phyloP scores from a whole-genome alignment of 202 grass and related monocot genomes.

The Setaria italica region DNA sequence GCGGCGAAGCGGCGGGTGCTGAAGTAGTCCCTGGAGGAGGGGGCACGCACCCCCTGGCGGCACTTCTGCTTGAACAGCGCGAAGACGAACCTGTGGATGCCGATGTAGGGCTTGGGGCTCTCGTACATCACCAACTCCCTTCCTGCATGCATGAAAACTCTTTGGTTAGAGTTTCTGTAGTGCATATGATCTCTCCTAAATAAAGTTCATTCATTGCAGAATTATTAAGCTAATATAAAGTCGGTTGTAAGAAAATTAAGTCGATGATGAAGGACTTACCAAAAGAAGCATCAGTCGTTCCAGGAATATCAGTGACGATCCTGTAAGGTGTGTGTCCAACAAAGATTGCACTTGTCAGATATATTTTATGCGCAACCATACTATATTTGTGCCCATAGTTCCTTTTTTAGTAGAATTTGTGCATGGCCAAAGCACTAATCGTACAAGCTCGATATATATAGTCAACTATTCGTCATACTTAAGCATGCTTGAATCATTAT shows the following conservation, averaged over 20 bases:
- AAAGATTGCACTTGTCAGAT: conserved; percentile 31
- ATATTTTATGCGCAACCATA: conserved; percentile 36
- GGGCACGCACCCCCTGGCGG: conserved; percentile 56
- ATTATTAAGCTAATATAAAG: conserved; percentile 1
- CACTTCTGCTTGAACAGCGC: conserved; percentile 90
- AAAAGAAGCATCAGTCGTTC: conserved; percentile 92
- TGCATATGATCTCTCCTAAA: neutral
- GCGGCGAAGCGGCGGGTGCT: conserved; percentile 78
- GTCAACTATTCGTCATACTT: neutral
- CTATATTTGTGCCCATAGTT: neutral
- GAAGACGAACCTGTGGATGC: conserved; percentile 95
- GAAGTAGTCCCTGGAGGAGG: conserved; percentile 76
- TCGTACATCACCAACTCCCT: conserved; percentile 84
- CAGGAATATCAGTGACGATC: conserved; percentile 96
- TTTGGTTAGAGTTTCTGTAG: neutral
- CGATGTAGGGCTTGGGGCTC: conserved; percentile 86
- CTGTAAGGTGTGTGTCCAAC: conserved; percentile 49
- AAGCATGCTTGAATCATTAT: neutral
- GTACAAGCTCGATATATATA: neutral
- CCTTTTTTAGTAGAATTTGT: neutral
- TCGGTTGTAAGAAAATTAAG: conserved; percentile 21
- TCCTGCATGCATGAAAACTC: conserved; percentile 53
- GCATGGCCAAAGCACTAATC: neutral
- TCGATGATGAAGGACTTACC: conserved; percentile 50
- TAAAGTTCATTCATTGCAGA: neutral